Percentiles rank a stretch among this genome's conserved stretches.
These are phyloP conservation scores for Cardiospermum halicacabum DNA, from an alignment of 345 rosid species.

Conservation along the genomic window DNA sequence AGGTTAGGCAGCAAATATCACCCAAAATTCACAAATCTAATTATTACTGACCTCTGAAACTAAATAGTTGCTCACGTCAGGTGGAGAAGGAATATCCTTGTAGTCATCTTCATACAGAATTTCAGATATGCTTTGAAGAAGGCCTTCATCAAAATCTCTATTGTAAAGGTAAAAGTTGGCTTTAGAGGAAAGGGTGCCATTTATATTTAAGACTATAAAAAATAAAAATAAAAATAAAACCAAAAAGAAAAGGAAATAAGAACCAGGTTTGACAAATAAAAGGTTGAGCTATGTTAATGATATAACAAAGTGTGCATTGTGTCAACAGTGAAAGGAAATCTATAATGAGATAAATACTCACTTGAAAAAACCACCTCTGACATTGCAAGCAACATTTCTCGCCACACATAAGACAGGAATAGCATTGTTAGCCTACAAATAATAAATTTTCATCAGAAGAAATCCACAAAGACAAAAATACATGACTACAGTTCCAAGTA, in stretches of 20 bases:
- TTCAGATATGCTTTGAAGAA: slow-evolving; percentile 69
- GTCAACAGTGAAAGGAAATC: not conserved
- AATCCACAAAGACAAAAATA: slow-evolving; percentile 8
- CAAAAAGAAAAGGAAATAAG: slow-evolving; percentile 7
- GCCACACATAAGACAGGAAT: slow-evolving; percentile 87
- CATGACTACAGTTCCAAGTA: slow-evolving; percentile 18
- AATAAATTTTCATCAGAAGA: slow-evolving; percentile 24
- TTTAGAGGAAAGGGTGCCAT: slow-evolving; percentile 14
- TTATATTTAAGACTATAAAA: no score
- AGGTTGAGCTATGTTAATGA: slow-evolving; percentile 8
- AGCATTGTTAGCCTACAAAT: slow-evolving; percentile 59
- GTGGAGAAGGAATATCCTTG: slow-evolving; percentile 67
- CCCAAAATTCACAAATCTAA: not conserved
- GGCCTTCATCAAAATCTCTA: slow-evolving; percentile 95
- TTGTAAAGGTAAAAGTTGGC: slow-evolving; percentile 24
- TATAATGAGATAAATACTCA: slow-evolving; percentile 26
- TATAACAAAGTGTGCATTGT: not conserved
- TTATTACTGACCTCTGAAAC: slow-evolving; percentile 76
- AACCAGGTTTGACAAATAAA: slow-evolving; percentile 12
- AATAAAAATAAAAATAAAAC: no score
- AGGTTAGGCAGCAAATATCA: not conserved
- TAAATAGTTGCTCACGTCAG: slow-evolving; percentile 93
- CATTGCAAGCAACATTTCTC: slow-evolving; percentile 95
- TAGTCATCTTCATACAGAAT: slow-evolving; percentile 82
- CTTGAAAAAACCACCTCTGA: slow-evolving; percentile 97